Evolutionary conservation across 2,329 filamentous ascomycete genomes (phyloP), one percentile per base, ranked within the genome.

Genomic region (Fusarium graminum): DNA sequence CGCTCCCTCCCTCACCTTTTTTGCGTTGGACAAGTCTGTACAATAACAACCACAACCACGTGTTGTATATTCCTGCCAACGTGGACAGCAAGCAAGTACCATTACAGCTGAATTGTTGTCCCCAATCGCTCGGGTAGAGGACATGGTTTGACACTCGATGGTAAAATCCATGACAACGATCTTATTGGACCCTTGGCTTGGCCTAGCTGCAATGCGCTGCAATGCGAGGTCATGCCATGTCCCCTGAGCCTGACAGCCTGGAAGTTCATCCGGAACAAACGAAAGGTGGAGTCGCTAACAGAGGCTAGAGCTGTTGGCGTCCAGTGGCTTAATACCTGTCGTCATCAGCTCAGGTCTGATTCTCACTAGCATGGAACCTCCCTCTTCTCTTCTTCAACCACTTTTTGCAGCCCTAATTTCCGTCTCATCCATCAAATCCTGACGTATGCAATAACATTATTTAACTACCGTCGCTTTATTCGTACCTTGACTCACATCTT

Each of bases 311-410:
- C 41, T 34, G 46, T n/a, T 53, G 34, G 54, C 34, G 53, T 36
- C 36, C n/a, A 50, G 69, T 72, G 71, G 71, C 68, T 72, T 65
- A 52, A 71, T 59, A 69, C 63, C 55, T 69, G 70, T 73, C 71
- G 72, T 74, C 70, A 73, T 58, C 62, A 54, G 34, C 16, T 9
- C 34, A 36, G 34, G 34, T n/a, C 16, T 19, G 39, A 38, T 46
- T 45, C 32, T 51, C 42, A 43, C 50, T 58, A 67, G 57, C 52
- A 65, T 58, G 55, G 56, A 65, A 60, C 52, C 59, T 65, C 49
- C 54, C 58, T 46, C 65, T 32, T 57, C 56, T 36, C n/a, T 59
- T 63, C 45, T 43, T 47, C 44, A 46, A 52, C 49, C 43, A 54
- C 52, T 67, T 59, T 59, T 39, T 22, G 44, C 45, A 42, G 41